Evolutionary conservation across 371 early-diverging fungal species (phyloP).

Genomic region (Rhizopus stolonifer): DNA sequence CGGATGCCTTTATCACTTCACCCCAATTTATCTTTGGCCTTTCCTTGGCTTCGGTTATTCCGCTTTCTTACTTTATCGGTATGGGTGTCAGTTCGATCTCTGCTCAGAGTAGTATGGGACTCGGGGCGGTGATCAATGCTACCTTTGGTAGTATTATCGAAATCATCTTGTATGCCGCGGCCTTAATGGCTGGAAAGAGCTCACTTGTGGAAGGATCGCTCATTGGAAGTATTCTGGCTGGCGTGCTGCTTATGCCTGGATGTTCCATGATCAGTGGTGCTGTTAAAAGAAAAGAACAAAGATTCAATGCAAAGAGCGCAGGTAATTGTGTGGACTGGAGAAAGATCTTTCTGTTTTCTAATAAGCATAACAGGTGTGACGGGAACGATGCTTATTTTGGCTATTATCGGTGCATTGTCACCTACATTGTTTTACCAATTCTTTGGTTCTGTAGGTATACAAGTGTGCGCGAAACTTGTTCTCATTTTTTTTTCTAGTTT

Average conservation of each 20-base stretch:
- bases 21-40: conserved; percentile 71
- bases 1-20: conserved; percentile 58
- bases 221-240: conserved; percentile 89
- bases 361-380: conserved; percentile 66
- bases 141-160: conserved; percentile 96
- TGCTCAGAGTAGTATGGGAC: conserved; percentile 88
- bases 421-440: conserved; percentile 93
- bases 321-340: conserved; percentile 31
- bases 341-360: neutral
- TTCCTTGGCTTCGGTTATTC: conserved; percentile 84
- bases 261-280: conserved; percentile 94
- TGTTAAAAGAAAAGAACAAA: conserved; percentile 86
- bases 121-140: conserved; percentile 96
- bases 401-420: conserved; percentile 89
- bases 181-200: conserved; percentile 85
- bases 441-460: conserved; percentile 70
- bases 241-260: conserved; percentile 89
- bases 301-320: conserved; percentile 92
- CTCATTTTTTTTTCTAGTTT: conserved; percentile 38
- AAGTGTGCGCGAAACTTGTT: neutral
- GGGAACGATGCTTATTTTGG: conserved; percentile 91
- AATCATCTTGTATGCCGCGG: conserved; percentile 89
- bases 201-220: conserved; percentile 89
- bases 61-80: conserved; percentile 94
- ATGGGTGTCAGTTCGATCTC: conserved; percentile 95